phyloP scores from a whole-genome alignment of 495 filamentous ascomycete genomes.

The Tuber borchii region DNA sequence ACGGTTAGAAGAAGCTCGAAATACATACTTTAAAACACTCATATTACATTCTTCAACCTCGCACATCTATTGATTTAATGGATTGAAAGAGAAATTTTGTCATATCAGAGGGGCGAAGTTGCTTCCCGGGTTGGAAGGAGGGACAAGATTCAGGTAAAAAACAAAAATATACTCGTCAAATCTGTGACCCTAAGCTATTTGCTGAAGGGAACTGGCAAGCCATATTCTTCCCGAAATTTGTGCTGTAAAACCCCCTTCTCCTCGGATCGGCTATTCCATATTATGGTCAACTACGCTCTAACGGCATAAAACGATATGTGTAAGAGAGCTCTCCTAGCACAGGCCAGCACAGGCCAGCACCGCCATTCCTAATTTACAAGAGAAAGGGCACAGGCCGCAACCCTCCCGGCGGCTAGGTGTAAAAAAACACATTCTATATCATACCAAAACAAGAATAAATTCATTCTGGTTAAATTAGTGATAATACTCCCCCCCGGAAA shows the following conservation, averaged over 20 bases:
- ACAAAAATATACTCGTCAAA: neutral
- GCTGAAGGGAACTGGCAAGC: neutral
- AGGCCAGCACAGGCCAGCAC: neutral
- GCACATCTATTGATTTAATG: too few species aligned
- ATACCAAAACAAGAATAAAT: neutral
- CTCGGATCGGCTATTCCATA: neutral
- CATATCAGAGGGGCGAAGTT: neutral
- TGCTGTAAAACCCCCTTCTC: neutral
- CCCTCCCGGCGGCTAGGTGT: too few species aligned
- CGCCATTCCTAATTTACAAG: neutral
- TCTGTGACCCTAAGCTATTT: neutral
- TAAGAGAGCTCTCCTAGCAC: neutral
- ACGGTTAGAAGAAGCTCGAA: too few species aligned
- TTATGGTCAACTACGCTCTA: neutral
- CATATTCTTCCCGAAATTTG: neutral
- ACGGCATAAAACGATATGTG: neutral
- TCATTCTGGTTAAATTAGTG: neutral
- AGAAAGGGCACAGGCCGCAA: neutral
- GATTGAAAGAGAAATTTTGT: too few species aligned
- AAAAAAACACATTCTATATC: neutral
- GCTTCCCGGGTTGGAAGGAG: neutral
- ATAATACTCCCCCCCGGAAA: neutral
- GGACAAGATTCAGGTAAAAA: neutral
- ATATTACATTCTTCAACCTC: too few species aligned
- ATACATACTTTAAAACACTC: too few species aligned